Percentiles rank a stretch among this genome's conserved stretches.
phyloP scores from a whole-genome alignment of 805 yeast species.

The Starmerella asiatica region DNA sequence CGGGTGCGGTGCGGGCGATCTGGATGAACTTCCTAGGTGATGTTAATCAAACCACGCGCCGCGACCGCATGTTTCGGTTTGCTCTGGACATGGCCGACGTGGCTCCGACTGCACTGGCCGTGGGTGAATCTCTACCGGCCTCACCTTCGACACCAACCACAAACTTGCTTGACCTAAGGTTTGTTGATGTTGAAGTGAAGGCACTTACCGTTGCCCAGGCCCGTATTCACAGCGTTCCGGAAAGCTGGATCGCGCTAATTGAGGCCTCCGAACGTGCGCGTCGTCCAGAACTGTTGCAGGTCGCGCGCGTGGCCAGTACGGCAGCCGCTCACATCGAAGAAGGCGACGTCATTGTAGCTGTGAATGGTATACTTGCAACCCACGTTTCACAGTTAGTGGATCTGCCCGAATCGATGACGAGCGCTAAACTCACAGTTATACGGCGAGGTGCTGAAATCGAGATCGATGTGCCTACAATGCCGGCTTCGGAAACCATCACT shows the following conservation, averaged over 20 bases:
- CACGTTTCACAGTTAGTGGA: conserved; percentile 50
- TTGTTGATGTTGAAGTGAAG: conserved; percentile 68
- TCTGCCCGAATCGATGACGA: conserved; percentile 32
- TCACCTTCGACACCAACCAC: neutral
- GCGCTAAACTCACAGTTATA: conserved; percentile 47
- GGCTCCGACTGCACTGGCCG: conserved; percentile 39
- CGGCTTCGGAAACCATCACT: conserved; percentile 45
- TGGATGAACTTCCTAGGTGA: conserved; percentile 81
- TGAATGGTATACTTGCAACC: conserved; percentile 51
- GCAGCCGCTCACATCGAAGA: conserved; percentile 27
- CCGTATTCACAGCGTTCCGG: conserved; percentile 76
- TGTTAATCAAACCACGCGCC: conserved; percentile 38
- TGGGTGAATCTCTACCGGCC: conserved; percentile 30
- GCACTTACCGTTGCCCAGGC: conserved; percentile 59
- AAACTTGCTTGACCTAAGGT: conserved; percentile 31
- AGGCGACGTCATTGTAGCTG: conserved; percentile 69
- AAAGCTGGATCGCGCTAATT: conserved; percentile 59
- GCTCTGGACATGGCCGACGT: conserved; percentile 68
- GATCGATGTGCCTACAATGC: conserved; percentile 50
- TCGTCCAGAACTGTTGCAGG: conserved; percentile 54
- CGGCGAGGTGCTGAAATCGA: conserved; percentile 55
- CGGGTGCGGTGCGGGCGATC: conserved; percentile 64
- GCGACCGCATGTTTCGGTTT: conserved; percentile 53
- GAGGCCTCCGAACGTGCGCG: conserved; percentile 46
- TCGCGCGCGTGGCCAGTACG: conserved; percentile 47